These are phyloP conservation scores for Schizophyllum amplum DNA, from an alignment of 1,284 basidiomycete genomes.

Conservation along the genomic window DNA sequence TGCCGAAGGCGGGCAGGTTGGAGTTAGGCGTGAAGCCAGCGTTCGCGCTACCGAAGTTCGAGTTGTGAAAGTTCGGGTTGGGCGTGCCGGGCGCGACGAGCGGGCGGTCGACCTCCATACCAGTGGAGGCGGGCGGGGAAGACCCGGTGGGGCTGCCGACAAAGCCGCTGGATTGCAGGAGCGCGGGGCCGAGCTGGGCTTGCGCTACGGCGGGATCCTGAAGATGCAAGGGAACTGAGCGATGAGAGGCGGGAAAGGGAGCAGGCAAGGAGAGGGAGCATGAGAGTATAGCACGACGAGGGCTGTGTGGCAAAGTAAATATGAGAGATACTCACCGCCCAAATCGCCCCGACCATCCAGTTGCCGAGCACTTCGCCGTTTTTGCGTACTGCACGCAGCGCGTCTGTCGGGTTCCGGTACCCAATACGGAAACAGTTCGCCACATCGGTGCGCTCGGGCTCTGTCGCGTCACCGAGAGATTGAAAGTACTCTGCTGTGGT, in stretches of 20 bases:
- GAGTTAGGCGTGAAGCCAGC: constrained; percentile 2
- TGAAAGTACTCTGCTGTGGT: constrained; percentile 64
- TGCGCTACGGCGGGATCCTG: constrained; percentile 50
- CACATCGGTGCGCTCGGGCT: constrained; percentile 58
- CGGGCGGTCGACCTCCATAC: constrained; percentile 39
- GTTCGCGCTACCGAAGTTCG: too few relatives aligned
- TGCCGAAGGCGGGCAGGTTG: constrained; percentile 38
- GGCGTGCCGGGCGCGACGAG: constrained; percentile 16
- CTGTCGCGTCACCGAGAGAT: constrained; percentile 56
- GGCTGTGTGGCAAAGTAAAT: not conserved
- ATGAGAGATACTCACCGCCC: constrained; percentile 44
- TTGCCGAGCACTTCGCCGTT: constrained; percentile 69
- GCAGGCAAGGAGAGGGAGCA: constrained; percentile 5
- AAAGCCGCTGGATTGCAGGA: constrained; percentile 36
- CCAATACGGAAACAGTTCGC: constrained; percentile 67
- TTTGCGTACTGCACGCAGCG: constrained; percentile 65
- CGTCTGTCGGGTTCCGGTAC: constrained; percentile 60
- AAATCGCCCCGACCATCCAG: constrained; percentile 79
- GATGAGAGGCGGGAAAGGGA: not conserved
- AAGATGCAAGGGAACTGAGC: constrained; percentile 6
- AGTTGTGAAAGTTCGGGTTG: constrained; percentile 15
- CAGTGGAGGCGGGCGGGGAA: constrained; percentile 21
- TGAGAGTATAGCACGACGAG: not conserved
- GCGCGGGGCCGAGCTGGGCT: constrained; percentile 12
- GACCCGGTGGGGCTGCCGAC: constrained; percentile 20